phyloP scores from a whole-genome alignment of 106 monocot genomes.

The Dendrobium huoshanense region DNA sequence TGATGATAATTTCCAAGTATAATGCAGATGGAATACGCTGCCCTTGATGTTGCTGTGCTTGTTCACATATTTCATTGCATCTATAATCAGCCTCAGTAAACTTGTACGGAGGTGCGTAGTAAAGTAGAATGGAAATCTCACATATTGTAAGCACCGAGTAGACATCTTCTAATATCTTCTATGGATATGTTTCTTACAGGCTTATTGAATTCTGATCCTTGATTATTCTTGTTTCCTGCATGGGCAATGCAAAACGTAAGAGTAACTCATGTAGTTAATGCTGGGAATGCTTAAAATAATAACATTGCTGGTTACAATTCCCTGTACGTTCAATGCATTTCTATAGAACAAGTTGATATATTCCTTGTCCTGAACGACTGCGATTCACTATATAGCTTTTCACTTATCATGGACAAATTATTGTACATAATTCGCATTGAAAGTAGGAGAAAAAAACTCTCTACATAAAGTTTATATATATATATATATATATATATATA shows the following conservation, averaged over 20 bases:
- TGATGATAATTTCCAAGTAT: background rate
- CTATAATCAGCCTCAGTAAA: conserved; percentile 27
- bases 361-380: no score
- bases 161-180: no score
- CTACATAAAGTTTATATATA: no score
- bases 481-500: no score
- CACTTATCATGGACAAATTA: no score
- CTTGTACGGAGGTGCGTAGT: conserved; percentile 16
- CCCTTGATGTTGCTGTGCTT: conserved; percentile 89
- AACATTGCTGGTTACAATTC: background rate
- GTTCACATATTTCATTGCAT: conserved; percentile 75
- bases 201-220: background rate
- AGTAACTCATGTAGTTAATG: background rate
- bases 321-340: no score
- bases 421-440: no score
- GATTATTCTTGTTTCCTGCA: conserved; percentile 38
- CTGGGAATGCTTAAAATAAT: background rate
- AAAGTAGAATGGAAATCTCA: conserved; percentile 87
- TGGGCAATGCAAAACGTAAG: conserved; percentile 24
- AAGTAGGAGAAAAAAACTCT: no score
- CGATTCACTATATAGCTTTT: no score
- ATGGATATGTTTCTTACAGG: no score
- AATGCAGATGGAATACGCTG: conserved; percentile 95
- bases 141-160: conserved; percentile 43
- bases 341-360: no score